Evolutionary conservation across 1,284 basidiomycete species (phyloP), one percentile per base, ranked within the genome.

Genomic region (Sporisorium graminicola): DNA sequence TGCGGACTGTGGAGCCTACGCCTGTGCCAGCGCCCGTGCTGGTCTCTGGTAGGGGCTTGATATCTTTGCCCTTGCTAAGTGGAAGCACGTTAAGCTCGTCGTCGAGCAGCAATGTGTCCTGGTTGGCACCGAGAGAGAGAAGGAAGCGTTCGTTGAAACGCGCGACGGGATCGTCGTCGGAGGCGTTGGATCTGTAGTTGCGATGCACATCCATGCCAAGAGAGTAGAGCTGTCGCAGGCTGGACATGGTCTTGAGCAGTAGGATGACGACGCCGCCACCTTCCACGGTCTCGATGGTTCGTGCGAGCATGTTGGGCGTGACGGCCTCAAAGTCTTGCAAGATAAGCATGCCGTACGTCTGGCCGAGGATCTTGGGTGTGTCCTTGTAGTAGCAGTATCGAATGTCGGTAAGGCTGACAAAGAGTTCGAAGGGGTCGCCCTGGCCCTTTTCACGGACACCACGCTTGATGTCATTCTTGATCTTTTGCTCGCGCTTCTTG

Each of bases 241-340:
- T 95, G 44, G 91, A 90, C 96, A 99, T 98, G 3, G 94, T 96
- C 87, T 97, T 96, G 40, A 99, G 88, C 37, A 99, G 88, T 18
- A 99, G 87, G 2, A 98, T 92, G 4, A 99, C 91, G 40, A 98
- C 88, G 4, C 97, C 97, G 35, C 97, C 97, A 24, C 97, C 97
- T 85, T 99, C 94, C 1, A 99, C 96, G 0, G 97, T 99, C 88
- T 99, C 97, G 65, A 99, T 95, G 22, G 97, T 99, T 56, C 96
- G 89, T 6, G 97, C 97, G 31, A 99, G 91, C 64, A 98, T 87
- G 87, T 99, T 99, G 31, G 97, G 97, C 1, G 97, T 99, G 76
- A 99, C 91, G 3, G 97, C 96, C 86, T 99, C 97, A 81, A 99
- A 99, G 85, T 99, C 97, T 87, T 99, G 97, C 63, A 99, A 88